Base-by-base conservation (phyloP, 2,329 filamentous ascomycete species). In the Iodosphaeria phyllophila region DNA sequence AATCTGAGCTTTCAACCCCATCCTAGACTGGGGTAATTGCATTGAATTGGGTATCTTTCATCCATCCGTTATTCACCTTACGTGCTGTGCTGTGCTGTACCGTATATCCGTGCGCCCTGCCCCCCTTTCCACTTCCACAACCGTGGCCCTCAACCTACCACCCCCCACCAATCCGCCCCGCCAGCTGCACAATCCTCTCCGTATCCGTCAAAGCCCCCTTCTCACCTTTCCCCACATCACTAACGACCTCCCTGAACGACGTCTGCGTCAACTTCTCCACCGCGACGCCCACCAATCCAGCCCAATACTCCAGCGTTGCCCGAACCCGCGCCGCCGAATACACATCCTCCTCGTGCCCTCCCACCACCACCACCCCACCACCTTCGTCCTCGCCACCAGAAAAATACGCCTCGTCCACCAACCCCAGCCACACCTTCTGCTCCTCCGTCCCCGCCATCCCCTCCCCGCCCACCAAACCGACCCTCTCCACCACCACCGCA, bases 391-490 rank as follows among this genome's bases (percentile, higher is more conserved):
- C 72, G n/a, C n/a, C n/a, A 16, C 59, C 71, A 5, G 82, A 92
- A 41, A 78, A 92, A 47, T 92, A 92, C 5, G 83, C 82, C 51
- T 92, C 83, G 35, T 92, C 83, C 8, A 92, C 74, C 34, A 70
- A 64, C 8, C 67, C 66, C 34, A 91, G 50, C 80, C 82, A 95
- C 24, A 74, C 69, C 45, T 84, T 91, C 50, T 92, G 83, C 50
- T 84, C 79, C 32, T 73, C 67, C 4, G 74, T 69, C 0, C 76
- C 74, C 3, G 48, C 44, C 9, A 55, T 36, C 3, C 54, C 51
- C 32, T 52, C 58, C n/a, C n/a, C n/a, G n/a, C n/a, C n/a, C n/a
- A n/a, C n/a, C n/a, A n/a, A n/a, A n/a, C n/a, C n/a, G n/a, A n/a
- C n/a, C 23, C 57, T 57, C 32, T 60, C 58, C 20, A 58, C 40